phyloP scores from a whole-genome alignment of 192 early-diverging fungal genomes.

The Backusella morwellensis region DNA sequence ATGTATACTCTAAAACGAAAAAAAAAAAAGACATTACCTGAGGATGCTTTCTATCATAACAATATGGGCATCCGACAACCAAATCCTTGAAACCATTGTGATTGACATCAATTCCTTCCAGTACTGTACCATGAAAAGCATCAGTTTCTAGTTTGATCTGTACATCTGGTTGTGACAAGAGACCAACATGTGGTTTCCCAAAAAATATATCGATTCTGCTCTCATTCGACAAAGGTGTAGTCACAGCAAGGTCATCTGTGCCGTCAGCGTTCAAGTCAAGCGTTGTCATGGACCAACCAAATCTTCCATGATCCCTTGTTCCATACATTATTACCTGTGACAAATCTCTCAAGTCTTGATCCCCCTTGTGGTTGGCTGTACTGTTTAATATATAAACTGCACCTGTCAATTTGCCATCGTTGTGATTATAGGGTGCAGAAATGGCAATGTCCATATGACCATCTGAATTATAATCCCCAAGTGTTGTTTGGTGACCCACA shows the following conservation, averaged over 20 bases:
- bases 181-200: conserved; percentile 43
- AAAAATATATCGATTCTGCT: conserved; percentile 70
- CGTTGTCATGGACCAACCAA: conserved; percentile 75
- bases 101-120: conserved; percentile 63
- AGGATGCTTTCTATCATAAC: not conserved
- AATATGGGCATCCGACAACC: conserved; percentile 63
- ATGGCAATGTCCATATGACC: conserved; percentile 59
- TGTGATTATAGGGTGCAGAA: conserved; percentile 58
- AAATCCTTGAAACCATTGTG: conserved; percentile 65
- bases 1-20: conserved; percentile 7
- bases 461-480: conserved; percentile 72
- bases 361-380: not conserved
- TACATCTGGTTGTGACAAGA: conserved; percentile 47
- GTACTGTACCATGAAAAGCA: conserved; percentile 37
- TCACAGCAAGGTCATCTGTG: conserved; percentile 81
- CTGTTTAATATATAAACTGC: conserved; percentile 53
- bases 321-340: conserved; percentile 10
- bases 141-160: conserved; percentile 30
- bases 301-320: conserved; percentile 41
- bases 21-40: conserved; percentile 5
- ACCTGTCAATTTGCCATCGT: conserved; percentile 39
- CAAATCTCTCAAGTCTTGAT: conserved; percentile 3
- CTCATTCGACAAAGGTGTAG: conserved; percentile 51
- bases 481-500: conserved; percentile 61
- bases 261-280: conserved; percentile 86